Evolutionary conservation across 345 rosid species (phyloP), one percentile per base, ranked within the genome.

Genomic region (Pseudoturritis turrita): DNA sequence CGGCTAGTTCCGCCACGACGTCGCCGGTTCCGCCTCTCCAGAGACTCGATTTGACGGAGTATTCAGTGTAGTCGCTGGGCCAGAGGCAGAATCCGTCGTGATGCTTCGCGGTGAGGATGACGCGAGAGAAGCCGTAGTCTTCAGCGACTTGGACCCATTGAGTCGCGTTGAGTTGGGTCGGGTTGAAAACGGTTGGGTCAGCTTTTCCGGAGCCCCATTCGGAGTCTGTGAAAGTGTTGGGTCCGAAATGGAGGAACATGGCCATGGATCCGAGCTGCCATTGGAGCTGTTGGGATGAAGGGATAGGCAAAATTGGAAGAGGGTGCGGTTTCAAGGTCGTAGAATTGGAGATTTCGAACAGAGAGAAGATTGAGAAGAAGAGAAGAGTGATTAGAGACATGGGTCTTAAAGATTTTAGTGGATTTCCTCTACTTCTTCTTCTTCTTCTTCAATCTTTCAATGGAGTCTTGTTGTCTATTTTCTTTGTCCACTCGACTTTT

Each of bases 51-150:
- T 71, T 83, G 37, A 91, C 95, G 15, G 91, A 85, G 79, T 88
- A 91, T n/a, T 89, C 79, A 0, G 95, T 91, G 79, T 82, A 91
- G 33, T 77, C 82, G 47, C 82, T 84, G 2, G 92, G 96, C 98
- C 97, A 94, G 72, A 94, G 79, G 54, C 96, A 94, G 79, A 94
- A 91, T n/a, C 98, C 98, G 47, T 94, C 98, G 64, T 89, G 97
- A 84, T 94, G 97, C 49, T 94, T 94, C 4, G 95, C 90, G 0
- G 97, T 94, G 65, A 94, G 88, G 50, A 90, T 83, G 40, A 94
- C 79, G 7, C 89, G 84, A 4, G 86, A 73, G 72, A 94, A 94
- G 3, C 95, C 96, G 5, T 82, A 77, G 67, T 78, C 86, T 79
- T 89, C 85, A 7, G 96, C 95, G 25, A 84, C 82, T 29, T 79